Conservation (phyloP, 2,329 filamentous ascomycete species). For the Neonectria magnoliae region DNA sequence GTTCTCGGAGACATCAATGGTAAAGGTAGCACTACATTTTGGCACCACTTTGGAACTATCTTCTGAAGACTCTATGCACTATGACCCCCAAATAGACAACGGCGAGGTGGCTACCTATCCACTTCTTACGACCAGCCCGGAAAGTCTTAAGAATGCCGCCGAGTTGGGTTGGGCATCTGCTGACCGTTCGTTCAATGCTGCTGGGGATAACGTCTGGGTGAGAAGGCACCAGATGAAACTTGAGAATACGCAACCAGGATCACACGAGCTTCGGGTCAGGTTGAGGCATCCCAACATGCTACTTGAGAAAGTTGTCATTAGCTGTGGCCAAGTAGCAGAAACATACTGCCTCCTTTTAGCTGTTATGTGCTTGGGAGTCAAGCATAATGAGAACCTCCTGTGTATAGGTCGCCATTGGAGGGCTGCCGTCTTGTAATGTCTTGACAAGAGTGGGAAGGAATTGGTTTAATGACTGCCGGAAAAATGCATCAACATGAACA, state of each 20-base stretch:
- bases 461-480: no score
- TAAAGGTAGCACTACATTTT: constrained; percentile 21
- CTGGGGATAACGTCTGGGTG: constrained; percentile 30
- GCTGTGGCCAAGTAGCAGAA: constrained; percentile 17
- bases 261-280: constrained; percentile 15
- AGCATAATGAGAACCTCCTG: no score
- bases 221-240: constrained; percentile 11
- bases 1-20: constrained; percentile 1
- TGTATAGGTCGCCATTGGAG: no score
- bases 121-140: constrained; percentile 18
- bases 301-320: constrained; percentile 35
- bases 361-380: no score
- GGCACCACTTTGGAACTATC: constrained; percentile 28
- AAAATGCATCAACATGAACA: no score
- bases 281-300: constrained; percentile 28
- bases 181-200: constrained; percentile 34
- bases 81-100: constrained; percentile 23
- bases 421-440: no score
- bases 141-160: constrained; percentile 29
- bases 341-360: constrained; percentile 28
- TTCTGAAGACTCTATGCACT: constrained; percentile 16
- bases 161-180: constrained; percentile 31
- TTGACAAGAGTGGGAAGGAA: no score
- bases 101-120: neutral
- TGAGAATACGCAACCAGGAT: neutral